phyloP scores from a whole-genome alignment of 768 basidiomycete genomes.

The Boletus reticulatus region DNA sequence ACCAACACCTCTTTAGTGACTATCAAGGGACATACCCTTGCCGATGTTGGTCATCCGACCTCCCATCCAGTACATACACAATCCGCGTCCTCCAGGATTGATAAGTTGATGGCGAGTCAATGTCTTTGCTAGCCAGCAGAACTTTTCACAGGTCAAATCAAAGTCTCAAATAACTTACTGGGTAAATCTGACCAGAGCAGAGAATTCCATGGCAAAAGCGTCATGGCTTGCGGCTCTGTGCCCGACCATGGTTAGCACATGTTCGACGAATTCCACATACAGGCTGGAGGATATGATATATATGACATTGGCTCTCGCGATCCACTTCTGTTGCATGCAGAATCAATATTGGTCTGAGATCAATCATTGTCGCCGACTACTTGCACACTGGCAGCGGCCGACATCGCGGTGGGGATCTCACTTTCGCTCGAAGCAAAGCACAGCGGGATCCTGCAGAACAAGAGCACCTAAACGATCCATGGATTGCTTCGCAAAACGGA shows the following conservation, averaged over 20 bases:
- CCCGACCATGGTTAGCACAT: constrained; percentile 49
- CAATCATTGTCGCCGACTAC: background rate
- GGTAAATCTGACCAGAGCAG: constrained; percentile 78
- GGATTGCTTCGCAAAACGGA: constrained; percentile 52
- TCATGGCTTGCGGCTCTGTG: constrained; percentile 76
- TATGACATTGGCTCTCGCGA: constrained; percentile 23
- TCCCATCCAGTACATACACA: constrained; percentile 54
- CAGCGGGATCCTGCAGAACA: constrained; percentile 43
- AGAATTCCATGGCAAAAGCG: constrained; percentile 70
- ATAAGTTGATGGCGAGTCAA: constrained; percentile 61
- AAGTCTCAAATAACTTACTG: constrained; percentile 81
- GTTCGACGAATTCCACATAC: too few relatives aligned
- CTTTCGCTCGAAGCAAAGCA: constrained; percentile 46
- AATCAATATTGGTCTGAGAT: constrained; percentile 38
- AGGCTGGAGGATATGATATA: too few relatives aligned
- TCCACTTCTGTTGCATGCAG: constrained; percentile 3
- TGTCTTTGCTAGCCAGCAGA: constrained; percentile 91
- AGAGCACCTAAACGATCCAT: constrained; percentile 50
- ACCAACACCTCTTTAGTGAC: background rate
- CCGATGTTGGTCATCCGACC: constrained; percentile 83
- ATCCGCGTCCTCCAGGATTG: constrained; percentile 65
- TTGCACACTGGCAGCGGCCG: background rate
- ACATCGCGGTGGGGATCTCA: constrained; percentile 33
- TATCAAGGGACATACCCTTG: constrained; percentile 53
- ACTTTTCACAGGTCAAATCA: constrained; percentile 83